Percentiles rank a stretch among this genome's conserved stretches.
phyloP scores from a whole-genome alignment of 495 filamentous ascomycete species.

The Penicillium lividum region DNA sequence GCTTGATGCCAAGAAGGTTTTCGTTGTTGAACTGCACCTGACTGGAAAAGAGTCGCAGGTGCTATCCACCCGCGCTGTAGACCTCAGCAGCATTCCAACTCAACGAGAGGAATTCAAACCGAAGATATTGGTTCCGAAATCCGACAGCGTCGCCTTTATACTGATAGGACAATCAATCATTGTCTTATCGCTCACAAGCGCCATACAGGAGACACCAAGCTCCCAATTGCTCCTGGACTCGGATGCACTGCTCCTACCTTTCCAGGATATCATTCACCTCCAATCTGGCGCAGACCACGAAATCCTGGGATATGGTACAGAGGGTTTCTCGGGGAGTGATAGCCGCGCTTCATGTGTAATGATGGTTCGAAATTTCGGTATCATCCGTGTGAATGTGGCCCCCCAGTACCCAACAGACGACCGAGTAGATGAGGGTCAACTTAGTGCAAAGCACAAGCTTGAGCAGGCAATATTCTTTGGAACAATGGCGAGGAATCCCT shows the following conservation, averaged over 20 bases:
- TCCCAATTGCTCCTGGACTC: conserved; percentile 68
- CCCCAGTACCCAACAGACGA: conserved; percentile 30
- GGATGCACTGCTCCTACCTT: conserved; percentile 55
- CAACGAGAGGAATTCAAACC: conserved; percentile 50
- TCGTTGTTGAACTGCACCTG: conserved; percentile 32
- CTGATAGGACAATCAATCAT: conserved; percentile 75
- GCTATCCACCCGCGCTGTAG: conserved; percentile 32
- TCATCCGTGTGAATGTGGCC: conserved; percentile 64
- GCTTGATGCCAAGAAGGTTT: conserved; percentile 26
- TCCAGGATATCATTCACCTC: conserved; percentile 84
- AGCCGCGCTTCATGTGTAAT: conserved; percentile 66
- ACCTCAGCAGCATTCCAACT: conserved; percentile 22
- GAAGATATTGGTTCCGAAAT: conserved; percentile 73
- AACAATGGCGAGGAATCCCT: conserved; percentile 71
- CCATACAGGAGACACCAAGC: conserved; percentile 61
- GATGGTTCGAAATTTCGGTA: conserved; percentile 75
- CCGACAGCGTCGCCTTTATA: conserved; percentile 78
- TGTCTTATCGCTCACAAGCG: conserved; percentile 63
- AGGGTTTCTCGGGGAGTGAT: conserved; percentile 35
- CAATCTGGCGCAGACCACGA: conserved; percentile 59
- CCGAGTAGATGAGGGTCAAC: conserved; percentile 36
- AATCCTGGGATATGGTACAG: conserved; percentile 46
- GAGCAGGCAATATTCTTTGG: conserved; percentile 95
- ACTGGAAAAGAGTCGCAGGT: conserved; percentile 29
- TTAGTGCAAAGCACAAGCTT: conserved; percentile 83